Evolutionary conservation across 495 filamentous ascomycete species (phyloP).

Genomic region (Penicillium diatomitis): DNA sequence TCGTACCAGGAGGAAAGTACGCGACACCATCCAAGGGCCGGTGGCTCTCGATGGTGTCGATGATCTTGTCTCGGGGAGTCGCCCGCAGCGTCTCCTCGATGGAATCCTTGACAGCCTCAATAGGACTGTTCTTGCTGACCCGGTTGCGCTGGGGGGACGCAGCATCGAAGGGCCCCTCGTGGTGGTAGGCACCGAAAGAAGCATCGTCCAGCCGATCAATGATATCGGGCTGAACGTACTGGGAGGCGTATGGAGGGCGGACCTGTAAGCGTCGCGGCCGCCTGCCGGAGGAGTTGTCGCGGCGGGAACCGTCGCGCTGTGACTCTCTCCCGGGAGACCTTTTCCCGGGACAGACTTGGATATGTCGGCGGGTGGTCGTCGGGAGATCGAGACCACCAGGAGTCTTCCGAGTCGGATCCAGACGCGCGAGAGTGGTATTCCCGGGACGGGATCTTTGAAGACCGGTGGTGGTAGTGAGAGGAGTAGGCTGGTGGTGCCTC

Average conservation of each 20-base stretch:
- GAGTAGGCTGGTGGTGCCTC: slow-evolving; percentile 16
- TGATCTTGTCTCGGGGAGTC: slow-evolving; percentile 70
- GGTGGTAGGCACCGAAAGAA: slow-evolving; percentile 61
- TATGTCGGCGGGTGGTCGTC: slow-evolving; percentile 28
- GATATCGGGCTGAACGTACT: slow-evolving; percentile 60
- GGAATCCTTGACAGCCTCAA: slow-evolving; percentile 65
- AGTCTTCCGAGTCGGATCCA: background rate
- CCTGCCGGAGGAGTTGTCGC: background rate
- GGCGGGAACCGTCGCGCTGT: background rate
- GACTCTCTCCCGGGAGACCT: slow-evolving; percentile 8
- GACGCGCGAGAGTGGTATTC: no score
- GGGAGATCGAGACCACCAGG: slow-evolving; percentile 21
- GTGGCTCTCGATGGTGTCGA: slow-evolving; percentile 64
- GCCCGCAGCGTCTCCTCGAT: slow-evolving; percentile 75
- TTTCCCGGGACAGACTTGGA: slow-evolving; percentile 3
- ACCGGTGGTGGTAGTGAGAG: slow-evolving; percentile 8
- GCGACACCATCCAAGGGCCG: slow-evolving; percentile 82
- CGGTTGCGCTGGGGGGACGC: slow-evolving; percentile 62
- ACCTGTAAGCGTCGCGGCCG: slow-evolving; percentile 12
- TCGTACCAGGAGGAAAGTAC: slow-evolving; percentile 59
- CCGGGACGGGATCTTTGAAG: background rate
- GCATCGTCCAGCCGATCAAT: slow-evolving; percentile 73
- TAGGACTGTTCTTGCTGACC: slow-evolving; percentile 51
- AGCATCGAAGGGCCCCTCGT: slow-evolving; percentile 89
- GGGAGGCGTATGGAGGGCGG: slow-evolving; percentile 47